Evolutionary conservation across 2,329 filamentous ascomycete genomes (phyloP), one percentile per base, ranked within the genome.

Genomic region (Arthroderma sp.): DNA sequence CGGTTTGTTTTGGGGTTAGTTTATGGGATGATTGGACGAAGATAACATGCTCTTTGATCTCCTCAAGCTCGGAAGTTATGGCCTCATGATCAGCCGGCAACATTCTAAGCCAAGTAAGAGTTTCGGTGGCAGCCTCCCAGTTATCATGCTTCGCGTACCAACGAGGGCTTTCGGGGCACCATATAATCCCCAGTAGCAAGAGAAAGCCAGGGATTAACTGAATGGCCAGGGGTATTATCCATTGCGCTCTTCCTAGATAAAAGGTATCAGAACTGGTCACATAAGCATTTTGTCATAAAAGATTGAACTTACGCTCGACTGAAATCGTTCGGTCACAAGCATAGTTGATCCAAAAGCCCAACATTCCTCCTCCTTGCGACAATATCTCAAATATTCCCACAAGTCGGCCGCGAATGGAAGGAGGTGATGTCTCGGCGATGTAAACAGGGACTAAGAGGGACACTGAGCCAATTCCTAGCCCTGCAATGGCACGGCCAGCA

Each of bases 271-370:
- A 10, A 6, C 22, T 9, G 9, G 29, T n/a, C 6, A 37, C 39
- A 37, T 42, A 4, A 4, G 44, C 4, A 43, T 5, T 5, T 8
- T 15, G 28, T n/a, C 43, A 34, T 47, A 82, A 71, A 74, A 74
- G 71, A 48, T 63, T 57, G 8, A 57, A 54, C 27, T 59, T 56
- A n/a, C 67, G 66, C 46, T 61, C 58, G 37, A 66, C 57, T 11
- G 68, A 67, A 50, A 66, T 69, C 54, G 77, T 67, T 27, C 75
- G 58, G 28, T 69, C 65, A n/a, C 66, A 69, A 9, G 78, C 78
- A 57, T 80, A 82, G 60, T 80, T 83, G 47, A 81, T 77, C 55
- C 86, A 88, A 64, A 87, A 89, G 6, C 81, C 82, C 10, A 88
- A 69, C 54, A 88, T 81, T 49, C 87, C 85, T 27, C 83, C 84